Evolutionary conservation across 1,284 basidiomycete species (phyloP).

Genomic region (Leccinum fuscescens): DNA sequence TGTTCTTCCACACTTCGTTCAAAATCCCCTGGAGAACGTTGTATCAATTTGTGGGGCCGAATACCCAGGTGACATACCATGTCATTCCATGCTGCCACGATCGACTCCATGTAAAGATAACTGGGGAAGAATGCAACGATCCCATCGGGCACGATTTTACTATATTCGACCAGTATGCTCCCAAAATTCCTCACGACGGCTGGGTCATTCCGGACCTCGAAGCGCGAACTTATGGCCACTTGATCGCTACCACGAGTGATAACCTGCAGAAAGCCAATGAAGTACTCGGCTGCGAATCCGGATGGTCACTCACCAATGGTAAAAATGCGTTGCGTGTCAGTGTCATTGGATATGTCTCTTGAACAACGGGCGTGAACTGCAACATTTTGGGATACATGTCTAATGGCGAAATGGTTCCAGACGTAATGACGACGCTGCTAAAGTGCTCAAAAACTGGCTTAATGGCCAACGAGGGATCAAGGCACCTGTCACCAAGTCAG

Average conservation of each 20-base stretch:
- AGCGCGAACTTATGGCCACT: conserved; percentile 97
- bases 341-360: conserved; percentile 98
- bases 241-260: conserved; percentile 98
- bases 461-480: conserved; percentile 97
- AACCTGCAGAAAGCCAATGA: conserved; percentile 52
- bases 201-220: conserved; percentile 98
- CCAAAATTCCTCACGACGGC: conserved; percentile 99
- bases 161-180: conserved; percentile 96
- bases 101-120: conserved; percentile 99
- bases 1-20: conserved; percentile 99
- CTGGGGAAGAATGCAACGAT: conserved; percentile 99
- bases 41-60: conserved; percentile 1
- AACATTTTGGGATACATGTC: conserved; percentile 99
- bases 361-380: conserved; percentile 95
- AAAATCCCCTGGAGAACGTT: conserved; percentile 76
- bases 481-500: conserved; percentile 59
- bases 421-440: conserved; percentile 97
- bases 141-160: conserved; percentile 98
- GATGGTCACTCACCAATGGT: conserved; percentile 68
- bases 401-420: conserved; percentile 95
- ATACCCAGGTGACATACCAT: conserved; percentile 65
- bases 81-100: conserved; percentile 99
- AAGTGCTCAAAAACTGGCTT: conserved; percentile 98
- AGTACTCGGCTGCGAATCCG: neutral
- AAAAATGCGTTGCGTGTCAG: conserved; percentile 95